Conservation (phyloP, 148 eudicot genomes). For the Diospyros lotus region DNA sequence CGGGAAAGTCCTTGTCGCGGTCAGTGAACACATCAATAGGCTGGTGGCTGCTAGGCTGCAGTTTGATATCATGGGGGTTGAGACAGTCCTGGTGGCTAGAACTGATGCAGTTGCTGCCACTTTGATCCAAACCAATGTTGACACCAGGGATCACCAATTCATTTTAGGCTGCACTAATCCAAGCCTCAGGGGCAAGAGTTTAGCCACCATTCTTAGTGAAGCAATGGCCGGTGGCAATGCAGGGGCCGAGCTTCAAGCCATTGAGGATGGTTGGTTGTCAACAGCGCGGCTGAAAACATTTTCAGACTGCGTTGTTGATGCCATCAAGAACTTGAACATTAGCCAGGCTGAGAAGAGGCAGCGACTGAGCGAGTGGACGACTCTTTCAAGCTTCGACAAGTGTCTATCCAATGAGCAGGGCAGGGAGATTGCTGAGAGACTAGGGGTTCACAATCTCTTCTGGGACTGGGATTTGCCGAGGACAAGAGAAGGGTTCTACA, state of each 20-base stretch:
- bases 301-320: slow-evolving; percentile 50
- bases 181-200: slow-evolving; percentile 35
- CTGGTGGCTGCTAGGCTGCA: slow-evolving; percentile 72
- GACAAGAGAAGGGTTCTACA: slow-evolving; percentile 79
- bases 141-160: slow-evolving; percentile 68
- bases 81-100: slow-evolving; percentile 67
- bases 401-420: slow-evolving; percentile 53
- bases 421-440: slow-evolving; percentile 39
- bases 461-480: slow-evolving; percentile 84
- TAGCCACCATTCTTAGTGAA: slow-evolving; percentile 43
- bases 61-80: slow-evolving; percentile 75
- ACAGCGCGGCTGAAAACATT: slow-evolving; percentile 56
- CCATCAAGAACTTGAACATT: slow-evolving; percentile 35
- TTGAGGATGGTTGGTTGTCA: slow-evolving; percentile 62
- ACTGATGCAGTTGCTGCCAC: slow-evolving; percentile 72
- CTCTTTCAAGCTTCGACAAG: slow-evolving; percentile 40
- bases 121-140: slow-evolving; percentile 64
- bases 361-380: slow-evolving; percentile 55
- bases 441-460: slow-evolving; percentile 50
- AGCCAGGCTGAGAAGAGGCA: slow-evolving; percentile 50
- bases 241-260: slow-evolving; percentile 52
- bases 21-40: slow-evolving; percentile 63
- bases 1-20: slow-evolving; percentile 64
- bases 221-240: slow-evolving; percentile 55
- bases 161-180: slow-evolving; percentile 65